Evolutionary conservation across 179 eudicot species (phyloP).

Genomic region (Sideroxylon spinosum): DNA sequence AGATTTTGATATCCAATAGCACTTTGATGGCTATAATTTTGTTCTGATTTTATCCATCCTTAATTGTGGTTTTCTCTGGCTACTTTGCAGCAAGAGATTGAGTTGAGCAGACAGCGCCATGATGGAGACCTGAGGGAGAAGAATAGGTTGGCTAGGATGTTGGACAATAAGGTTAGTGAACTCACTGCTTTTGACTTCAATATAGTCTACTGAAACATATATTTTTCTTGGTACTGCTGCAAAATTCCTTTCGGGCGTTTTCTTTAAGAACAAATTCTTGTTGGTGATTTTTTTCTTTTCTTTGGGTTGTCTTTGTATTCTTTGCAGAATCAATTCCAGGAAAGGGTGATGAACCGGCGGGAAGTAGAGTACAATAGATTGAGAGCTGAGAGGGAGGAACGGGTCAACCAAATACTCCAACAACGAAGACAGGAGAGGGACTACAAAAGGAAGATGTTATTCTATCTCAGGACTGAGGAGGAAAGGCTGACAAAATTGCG

Average conservation of each 20-base stretch:
- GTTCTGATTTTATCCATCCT: neutral
- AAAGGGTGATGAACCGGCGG: constrained; percentile 39
- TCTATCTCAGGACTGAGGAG: constrained; percentile 62
- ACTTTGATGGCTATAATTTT: neutral
- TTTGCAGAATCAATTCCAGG: constrained; percentile 48
- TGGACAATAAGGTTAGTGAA: constrained; percentile 49
- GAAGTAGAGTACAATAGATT: constrained; percentile 48
- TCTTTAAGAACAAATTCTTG: no score
- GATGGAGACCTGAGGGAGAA: constrained; percentile 70
- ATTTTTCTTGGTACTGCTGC: no score
- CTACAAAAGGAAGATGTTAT: constrained; percentile 58
- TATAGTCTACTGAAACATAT: neutral
- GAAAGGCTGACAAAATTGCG: constrained; percentile 54
- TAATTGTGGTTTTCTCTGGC: neutral
- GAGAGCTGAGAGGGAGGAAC: constrained; percentile 58
- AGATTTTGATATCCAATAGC: neutral
- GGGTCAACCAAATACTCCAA: constrained; percentile 37
- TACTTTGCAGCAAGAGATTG: constrained; percentile 58
- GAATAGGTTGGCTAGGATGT: constrained; percentile 58
- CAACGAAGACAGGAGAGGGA: constrained; percentile 64
- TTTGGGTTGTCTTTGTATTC: neutral
- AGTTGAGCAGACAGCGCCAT: constrained; percentile 71
- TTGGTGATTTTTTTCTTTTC: no score
- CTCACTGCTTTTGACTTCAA: neutral
- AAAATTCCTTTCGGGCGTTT: no score